Percentiles rank a stretch among this genome's conserved stretches.
Evolutionary conservation across 2,329 filamentous ascomycete genomes (phyloP).

Genomic region (Hypoxylon sp.): DNA sequence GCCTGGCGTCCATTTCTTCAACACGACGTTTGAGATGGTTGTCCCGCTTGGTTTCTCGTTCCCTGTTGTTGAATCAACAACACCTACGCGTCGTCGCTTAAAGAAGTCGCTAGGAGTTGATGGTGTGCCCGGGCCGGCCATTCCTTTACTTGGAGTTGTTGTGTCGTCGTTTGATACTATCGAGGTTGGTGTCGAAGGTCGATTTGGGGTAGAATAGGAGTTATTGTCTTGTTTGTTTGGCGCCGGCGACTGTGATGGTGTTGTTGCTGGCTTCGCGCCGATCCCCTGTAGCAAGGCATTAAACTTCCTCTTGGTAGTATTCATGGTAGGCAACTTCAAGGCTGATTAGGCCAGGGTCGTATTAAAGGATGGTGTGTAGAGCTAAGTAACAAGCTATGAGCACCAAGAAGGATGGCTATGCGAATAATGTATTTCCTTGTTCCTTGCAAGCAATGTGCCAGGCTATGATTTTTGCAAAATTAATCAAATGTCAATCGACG

Average conservation of each 20-base stretch:
- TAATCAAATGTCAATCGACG: slow-evolving; percentile 1
- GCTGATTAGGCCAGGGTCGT: slow-evolving; percentile 11
- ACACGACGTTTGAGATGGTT: slow-evolving; percentile 52
- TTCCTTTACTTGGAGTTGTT: slow-evolving; percentile 24
- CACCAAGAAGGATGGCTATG: slow-evolving; percentile 9
- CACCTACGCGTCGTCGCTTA: slow-evolving; percentile 63
- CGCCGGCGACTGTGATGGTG: slow-evolving; percentile 52
- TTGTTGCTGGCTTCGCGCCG: slow-evolving; percentile 57
- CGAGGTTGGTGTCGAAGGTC: slow-evolving; percentile 46
- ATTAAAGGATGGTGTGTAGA: slow-evolving; percentile 17
- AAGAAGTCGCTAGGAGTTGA: slow-evolving; percentile 51
- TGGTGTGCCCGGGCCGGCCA: slow-evolving; percentile 25
- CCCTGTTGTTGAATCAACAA: slow-evolving; percentile 52
- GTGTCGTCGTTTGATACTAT: slow-evolving; percentile 36
- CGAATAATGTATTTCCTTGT: slow-evolving; percentile 3
- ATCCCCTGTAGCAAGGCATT: slow-evolving; percentile 76
- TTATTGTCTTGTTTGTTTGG: slow-evolving; percentile 47
- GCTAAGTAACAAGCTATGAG: slow-evolving; percentile 13
- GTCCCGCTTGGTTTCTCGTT: slow-evolving; percentile 43
- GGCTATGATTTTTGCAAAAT: too few relatives aligned
- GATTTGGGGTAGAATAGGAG: slow-evolving; percentile 23
- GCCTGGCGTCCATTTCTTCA: slow-evolving; percentile 52
- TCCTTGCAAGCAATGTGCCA: not conserved
- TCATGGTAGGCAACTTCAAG: slow-evolving; percentile 58
- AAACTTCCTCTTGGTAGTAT: slow-evolving; percentile 85